Evolutionary conservation across 2,329 filamentous ascomycete species (phyloP).

Genomic region (Cladosporium sp.): DNA sequence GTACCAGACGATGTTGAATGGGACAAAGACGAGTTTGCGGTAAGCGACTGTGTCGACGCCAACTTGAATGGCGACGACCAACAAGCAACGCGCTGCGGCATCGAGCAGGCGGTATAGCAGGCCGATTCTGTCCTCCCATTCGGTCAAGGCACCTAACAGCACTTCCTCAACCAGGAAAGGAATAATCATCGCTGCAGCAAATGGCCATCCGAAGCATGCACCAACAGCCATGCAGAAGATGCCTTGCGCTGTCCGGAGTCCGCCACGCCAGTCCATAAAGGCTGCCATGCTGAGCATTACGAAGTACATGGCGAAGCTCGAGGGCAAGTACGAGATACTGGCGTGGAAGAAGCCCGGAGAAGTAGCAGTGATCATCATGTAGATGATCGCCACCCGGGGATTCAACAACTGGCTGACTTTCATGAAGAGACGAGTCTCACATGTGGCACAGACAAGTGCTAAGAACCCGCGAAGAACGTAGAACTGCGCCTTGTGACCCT

Average conservation of each 20-base stretch:
- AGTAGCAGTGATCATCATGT: constrained; percentile 72
- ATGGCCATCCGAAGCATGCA: constrained; percentile 89
- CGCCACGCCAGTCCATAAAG: constrained; percentile 87
- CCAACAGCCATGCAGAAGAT: constrained; percentile 91
- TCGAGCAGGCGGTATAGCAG: constrained; percentile 65
- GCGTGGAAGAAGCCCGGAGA: constrained; percentile 95
- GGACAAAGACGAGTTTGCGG: constrained; percentile 72
- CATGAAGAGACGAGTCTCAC: constrained; percentile 79
- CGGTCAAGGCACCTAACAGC: constrained; percentile 53
- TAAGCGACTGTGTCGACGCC: constrained; percentile 88
- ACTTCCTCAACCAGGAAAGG: constrained; percentile 82
- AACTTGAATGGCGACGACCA: constrained; percentile 71
- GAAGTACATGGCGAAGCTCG: constrained; percentile 95
- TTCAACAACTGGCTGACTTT: constrained; percentile 76
- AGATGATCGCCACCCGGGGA: constrained; percentile 80
- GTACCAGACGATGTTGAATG: constrained; percentile 93
- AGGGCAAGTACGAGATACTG: constrained; percentile 82
- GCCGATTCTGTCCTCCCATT: constrained; percentile 47
- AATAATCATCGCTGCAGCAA: constrained; percentile 76
- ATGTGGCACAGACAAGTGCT: constrained; percentile 74
- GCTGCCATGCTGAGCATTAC: constrained; percentile 81
- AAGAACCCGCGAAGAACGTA: constrained; percentile 80
- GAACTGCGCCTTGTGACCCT: constrained; percentile 62
- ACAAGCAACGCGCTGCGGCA: constrained; percentile 66
- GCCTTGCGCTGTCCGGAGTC: constrained; percentile 75